Evolutionary conservation across 2,329 filamentous ascomycete genomes (phyloP).

Genomic region (Colletotrichum tanaceti): DNA sequence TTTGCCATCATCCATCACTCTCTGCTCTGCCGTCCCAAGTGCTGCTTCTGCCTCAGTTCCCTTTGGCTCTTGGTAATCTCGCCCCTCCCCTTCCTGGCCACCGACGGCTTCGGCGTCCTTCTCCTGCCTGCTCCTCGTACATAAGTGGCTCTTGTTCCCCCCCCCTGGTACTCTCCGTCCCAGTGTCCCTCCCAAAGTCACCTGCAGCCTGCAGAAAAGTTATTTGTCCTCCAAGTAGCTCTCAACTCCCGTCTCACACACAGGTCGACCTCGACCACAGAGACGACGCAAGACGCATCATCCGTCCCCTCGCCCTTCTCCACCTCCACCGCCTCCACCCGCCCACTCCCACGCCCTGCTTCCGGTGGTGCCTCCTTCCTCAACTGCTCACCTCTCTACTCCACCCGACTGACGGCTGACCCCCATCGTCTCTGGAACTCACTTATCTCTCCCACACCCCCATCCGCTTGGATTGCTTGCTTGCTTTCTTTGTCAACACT

Average conservation of each 20-base stretch:
- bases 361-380: conserved; percentile 31
- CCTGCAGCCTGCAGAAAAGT: conserved; percentile 30
- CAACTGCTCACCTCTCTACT: conserved; percentile 37
- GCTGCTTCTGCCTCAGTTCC: conserved; percentile 8
- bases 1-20: conserved; percentile 13
- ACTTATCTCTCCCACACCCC: conserved; percentile 37
- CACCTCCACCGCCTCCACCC: conserved; percentile 30
- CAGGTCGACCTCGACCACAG: conserved; percentile 23
- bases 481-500: conserved; percentile 13
- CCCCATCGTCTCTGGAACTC: conserved; percentile 33
- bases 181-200: conserved; percentile 24
- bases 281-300: conserved; percentile 34
- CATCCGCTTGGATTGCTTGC: conserved; percentile 12
- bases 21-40: conserved; percentile 1
- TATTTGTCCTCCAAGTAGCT: conserved; percentile 28
- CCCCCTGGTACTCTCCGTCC: neutral
- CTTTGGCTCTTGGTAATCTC: neutral
- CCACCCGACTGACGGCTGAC: conserved; percentile 36
- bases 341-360: conserved; percentile 19
- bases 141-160: conserved; percentile 36
- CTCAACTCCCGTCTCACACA: conserved; percentile 28
- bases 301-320: conserved; percentile 34
- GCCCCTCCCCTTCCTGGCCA: conserved; percentile 12
- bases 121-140: no score
- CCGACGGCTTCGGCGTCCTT: conserved; percentile 32